Percentiles rank a stretch among this genome's conserved stretches.
These are phyloP conservation scores for Phytophthora pseudosyringae DNA, from an alignment of 352 stramenopile genomes.

Conservation along the genomic window DNA sequence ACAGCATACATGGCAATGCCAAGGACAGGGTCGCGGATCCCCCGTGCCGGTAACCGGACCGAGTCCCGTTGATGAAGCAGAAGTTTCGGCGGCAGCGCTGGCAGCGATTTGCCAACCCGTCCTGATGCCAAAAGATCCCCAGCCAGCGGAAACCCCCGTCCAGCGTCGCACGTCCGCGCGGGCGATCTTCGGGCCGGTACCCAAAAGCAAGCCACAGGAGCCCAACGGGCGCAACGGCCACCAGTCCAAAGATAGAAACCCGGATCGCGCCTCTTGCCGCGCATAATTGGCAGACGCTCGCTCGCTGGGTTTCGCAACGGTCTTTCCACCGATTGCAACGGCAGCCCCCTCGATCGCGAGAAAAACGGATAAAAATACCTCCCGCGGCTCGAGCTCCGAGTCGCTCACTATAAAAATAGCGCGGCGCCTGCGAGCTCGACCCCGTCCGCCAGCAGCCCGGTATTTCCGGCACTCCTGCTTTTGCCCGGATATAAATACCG, in stretches of 20 bases:
- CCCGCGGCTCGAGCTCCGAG: background rate
- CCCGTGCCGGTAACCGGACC: slow-evolving; percentile 4
- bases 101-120: too few relatives aligned
- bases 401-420: slow-evolving; percentile 47
- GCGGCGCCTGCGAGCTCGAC: slow-evolving; percentile 12
- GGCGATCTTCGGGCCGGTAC: slow-evolving; percentile 20
- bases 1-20: background rate
- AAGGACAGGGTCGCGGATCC: background rate
- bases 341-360: slow-evolving; percentile 20
- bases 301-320: slow-evolving; percentile 39
- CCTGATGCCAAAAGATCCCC: slow-evolving; percentile 16
- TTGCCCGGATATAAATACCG: slow-evolving; percentile 43
- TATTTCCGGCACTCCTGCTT: slow-evolving; percentile 39
- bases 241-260: slow-evolving; percentile 25
- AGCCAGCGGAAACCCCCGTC: slow-evolving; percentile 15
- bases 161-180: slow-evolving; percentile 24
- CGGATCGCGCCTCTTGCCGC: slow-evolving; percentile 1
- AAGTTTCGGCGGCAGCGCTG: slow-evolving; percentile 5
- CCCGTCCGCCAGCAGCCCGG: background rate
- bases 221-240: slow-evolving; percentile 8
- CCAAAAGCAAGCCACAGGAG: slow-evolving; percentile 7
- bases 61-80: slow-evolving; percentile 19
- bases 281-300: background rate
- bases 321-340: slow-evolving; percentile 46
- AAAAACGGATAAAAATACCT: slow-evolving; percentile 57